Conservation (phyloP, 768 basidiomycete genomes). For the Boletus vermiculosoides region DNA sequence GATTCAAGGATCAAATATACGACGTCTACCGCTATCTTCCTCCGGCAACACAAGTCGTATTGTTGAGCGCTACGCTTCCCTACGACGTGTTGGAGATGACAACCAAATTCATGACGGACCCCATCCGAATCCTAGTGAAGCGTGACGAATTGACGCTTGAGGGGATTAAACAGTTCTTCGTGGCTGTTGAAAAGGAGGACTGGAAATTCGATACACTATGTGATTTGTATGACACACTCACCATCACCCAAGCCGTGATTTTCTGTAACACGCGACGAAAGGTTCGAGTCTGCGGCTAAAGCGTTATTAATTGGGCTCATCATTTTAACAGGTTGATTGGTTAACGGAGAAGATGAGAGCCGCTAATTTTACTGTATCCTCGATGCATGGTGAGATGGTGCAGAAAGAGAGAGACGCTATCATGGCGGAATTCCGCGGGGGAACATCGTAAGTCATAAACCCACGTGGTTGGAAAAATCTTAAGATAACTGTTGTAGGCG, state of each 20-base stretch:
- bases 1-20: constrained; percentile 99
- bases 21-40: constrained; percentile 98
- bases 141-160: constrained; percentile 98
- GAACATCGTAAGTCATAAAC: constrained; percentile 67
- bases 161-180: constrained; percentile 95
- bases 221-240: constrained; percentile 96
- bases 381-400: constrained; percentile 95
- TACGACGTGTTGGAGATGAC: constrained; percentile 99
- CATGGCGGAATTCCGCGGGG: constrained; percentile 94
- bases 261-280: constrained; percentile 98
- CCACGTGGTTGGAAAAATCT: constrained; percentile 4
- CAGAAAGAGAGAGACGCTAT: constrained; percentile 95
- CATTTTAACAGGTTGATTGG: constrained; percentile 78
- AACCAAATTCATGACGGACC: constrained; percentile 99
- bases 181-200: constrained; percentile 99
- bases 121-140: constrained; percentile 97
- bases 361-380: constrained; percentile 98
- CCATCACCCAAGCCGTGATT: constrained; percentile 98
- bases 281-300: constrained; percentile 46
- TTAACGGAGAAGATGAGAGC: constrained; percentile 97
- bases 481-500: constrained; percentile 49
- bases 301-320: constrained; percentile 6
- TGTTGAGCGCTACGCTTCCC: constrained; percentile 93
- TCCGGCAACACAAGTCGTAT: constrained; percentile 94
- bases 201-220: constrained; percentile 99